phyloP scores from a whole-genome alignment of 2,329 filamentous ascomycete species.

The Xylaria sp. region DNA sequence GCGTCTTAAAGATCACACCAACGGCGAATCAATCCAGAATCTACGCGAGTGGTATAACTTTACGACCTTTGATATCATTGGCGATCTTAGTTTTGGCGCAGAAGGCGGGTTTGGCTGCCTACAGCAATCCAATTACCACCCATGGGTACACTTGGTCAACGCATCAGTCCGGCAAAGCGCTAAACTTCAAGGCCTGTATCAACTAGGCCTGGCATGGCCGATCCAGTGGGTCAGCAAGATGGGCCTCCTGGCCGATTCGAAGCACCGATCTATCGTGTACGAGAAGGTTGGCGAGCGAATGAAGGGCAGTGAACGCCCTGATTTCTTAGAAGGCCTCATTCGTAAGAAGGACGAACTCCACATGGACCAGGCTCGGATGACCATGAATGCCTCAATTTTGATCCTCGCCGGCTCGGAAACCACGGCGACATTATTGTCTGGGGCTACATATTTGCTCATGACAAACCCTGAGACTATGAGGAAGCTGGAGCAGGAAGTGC shows the following conservation, averaged over 20 bases:
- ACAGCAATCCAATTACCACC: slow-evolving; percentile 39
- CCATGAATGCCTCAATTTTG: slow-evolving; percentile 35
- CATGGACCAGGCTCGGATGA: slow-evolving; percentile 23
- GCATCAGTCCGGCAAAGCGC: slow-evolving; percentile 32
- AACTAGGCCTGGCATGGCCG: slow-evolving; percentile 10
- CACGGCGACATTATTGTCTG: slow-evolving; percentile 51
- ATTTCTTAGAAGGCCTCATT: slow-evolving; percentile 42
- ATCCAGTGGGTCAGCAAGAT: slow-evolving; percentile 13
- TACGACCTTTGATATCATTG: slow-evolving; percentile 50
- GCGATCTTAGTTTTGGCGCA: slow-evolving; percentile 54
- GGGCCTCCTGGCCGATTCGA: slow-evolving; percentile 6
- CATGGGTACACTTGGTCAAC: slow-evolving; percentile 42
- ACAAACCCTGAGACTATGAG: slow-evolving; percentile 41
- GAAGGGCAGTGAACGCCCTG: slow-evolving; percentile 35
- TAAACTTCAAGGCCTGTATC: slow-evolving; percentile 7
- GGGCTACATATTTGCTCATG: slow-evolving; percentile 48
- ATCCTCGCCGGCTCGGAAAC: slow-evolving; percentile 57
- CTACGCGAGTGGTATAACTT: slow-evolving; percentile 49
- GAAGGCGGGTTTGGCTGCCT: slow-evolving; percentile 45
- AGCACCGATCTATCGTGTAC: slow-evolving; percentile 28
- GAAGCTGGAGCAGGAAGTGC: slow-evolving; percentile 48
- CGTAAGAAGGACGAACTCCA: slow-evolving; percentile 36
- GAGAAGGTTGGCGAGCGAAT: slow-evolving; percentile 39
- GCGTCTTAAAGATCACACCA: slow-evolving; percentile 29
- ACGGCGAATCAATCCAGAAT: slow-evolving; percentile 25